Evolutionary conservation across 2,329 filamentous ascomycete species (phyloP).

Genomic region (Colletotrichum tofieldiae): DNA sequence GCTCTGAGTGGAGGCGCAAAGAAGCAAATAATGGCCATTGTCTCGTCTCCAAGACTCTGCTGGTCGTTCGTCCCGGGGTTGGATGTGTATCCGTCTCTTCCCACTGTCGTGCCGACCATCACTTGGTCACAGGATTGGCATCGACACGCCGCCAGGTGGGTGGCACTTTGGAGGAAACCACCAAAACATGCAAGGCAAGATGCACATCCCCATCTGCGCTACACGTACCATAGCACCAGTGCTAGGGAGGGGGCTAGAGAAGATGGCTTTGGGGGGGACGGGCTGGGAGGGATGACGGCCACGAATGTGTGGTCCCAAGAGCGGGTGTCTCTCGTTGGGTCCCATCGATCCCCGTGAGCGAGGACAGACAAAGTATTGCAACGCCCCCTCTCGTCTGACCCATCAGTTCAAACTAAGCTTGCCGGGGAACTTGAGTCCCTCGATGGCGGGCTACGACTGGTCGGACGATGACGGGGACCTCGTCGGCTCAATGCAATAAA

Average conservation of each 20-base stretch:
- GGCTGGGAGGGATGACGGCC: conserved; percentile 25
- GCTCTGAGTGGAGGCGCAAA: conserved; percentile 6
- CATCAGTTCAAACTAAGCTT: conserved; percentile 22
- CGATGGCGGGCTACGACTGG: conserved; percentile 14
- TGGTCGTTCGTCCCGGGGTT: conserved; percentile 39
- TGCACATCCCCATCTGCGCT: conserved; percentile 41
- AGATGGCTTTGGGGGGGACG: conserved; percentile 16
- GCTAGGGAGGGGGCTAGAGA: background rate
- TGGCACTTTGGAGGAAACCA: conserved; percentile 42
- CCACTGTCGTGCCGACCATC: conserved; percentile 22
- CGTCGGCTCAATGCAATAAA: conserved; percentile 31
- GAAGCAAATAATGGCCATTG: background rate
- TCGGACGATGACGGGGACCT: conserved; percentile 17
- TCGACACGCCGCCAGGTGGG: conserved; percentile 21
- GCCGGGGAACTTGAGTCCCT: background rate
- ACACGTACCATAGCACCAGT: background rate
- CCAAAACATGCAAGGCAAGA: conserved; percentile 42
- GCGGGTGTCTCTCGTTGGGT: conserved; percentile 28
- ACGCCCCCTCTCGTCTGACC: conserved; percentile 23
- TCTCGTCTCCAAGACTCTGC: conserved; percentile 10
- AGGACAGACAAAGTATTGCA: background rate
- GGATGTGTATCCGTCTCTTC: conserved; percentile 21
- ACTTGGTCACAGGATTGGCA: conserved; percentile 18
- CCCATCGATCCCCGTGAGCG: conserved; percentile 22
- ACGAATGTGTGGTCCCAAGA: conserved; percentile 33